Base-by-base conservation (phyloP, 2,329 filamentous ascomycete genomes). In the Proliferodiscus dingleyae region DNA sequence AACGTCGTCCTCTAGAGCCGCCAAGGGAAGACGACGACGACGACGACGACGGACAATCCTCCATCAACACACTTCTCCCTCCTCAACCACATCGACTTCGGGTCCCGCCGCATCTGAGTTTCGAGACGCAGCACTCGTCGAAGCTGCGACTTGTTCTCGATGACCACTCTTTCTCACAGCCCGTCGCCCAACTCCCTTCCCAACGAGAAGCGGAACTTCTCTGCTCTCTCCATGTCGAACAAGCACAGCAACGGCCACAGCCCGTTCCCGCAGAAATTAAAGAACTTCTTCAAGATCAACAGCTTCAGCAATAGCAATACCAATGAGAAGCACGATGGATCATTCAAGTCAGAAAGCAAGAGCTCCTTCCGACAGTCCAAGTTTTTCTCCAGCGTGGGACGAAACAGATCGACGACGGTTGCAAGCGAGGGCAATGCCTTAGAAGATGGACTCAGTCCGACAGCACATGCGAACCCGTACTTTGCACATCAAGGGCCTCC, bases 401-500 rank as follows among this genome's bases (percentile, higher is more conserved):
- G 91, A 58, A 89, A 91, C 64, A 83, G 91, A 60, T 94, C 89
- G 28, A 84, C 87, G 49, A 97, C 91, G 21, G 87, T 94, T 46
- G 88, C 88, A 56, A 95, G 89, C 68, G 91, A 96, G 69, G 90
- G 90, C 58, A 89, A 96, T 64, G 80, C 85, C 47, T 77, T 96
- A 54, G 91, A 96, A 57, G 90, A 96, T 66, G 75, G 80, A 51
- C 76, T 95, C 61, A 95, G 90, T 62, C 93, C 93, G 21, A 97
- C 89, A 4, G 91, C 90, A 41, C 83, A 91, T 63, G 91, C 89
- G 54, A 98, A 98, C 66, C 93, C 93, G 15, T 98, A 98, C 70
- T 98, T 97, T 67, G 87, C 83, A 56, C 93, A 97, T 65, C 93
- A 98, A 69, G 93, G 93, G 46, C 89, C 89, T 59, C 93, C 93